These are phyloP conservation scores for Cenchrus fungigraminus DNA, from an alignment of 176 grass and related monocot genomes.

Conservation along the genomic window DNA sequence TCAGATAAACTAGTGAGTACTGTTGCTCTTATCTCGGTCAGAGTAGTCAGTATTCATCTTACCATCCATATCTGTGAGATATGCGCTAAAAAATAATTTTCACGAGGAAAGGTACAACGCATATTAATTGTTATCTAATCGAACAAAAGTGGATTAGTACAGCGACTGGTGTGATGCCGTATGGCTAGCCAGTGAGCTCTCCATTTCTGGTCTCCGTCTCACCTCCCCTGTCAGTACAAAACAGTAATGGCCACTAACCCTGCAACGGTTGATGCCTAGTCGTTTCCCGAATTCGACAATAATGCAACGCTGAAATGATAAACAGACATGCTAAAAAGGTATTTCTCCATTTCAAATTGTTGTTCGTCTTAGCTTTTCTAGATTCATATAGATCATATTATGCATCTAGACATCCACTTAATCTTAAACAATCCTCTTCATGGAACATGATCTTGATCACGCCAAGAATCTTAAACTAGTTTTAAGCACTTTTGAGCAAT, in stretches of 20 bases:
- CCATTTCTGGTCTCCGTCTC: background rate
- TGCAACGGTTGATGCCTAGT: background rate
- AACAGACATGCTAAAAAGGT: background rate
- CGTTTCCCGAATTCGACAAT: background rate
- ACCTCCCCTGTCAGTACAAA: background rate
- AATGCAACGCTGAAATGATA: background rate
- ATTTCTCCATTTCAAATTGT: too few relatives aligned
- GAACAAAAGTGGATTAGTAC: background rate
- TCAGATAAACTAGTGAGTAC: too few relatives aligned
- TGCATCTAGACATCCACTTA: too few relatives aligned
- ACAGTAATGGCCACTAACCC: conserved; percentile 8
- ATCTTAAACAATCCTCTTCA: too few relatives aligned
- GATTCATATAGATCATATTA: too few relatives aligned
- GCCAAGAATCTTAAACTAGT: too few relatives aligned
- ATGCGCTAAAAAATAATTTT: background rate
- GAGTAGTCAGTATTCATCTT: background rate
- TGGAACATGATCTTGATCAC: too few relatives aligned
- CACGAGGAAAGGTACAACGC: background rate
- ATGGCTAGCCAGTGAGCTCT: background rate
- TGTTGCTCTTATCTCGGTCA: background rate
- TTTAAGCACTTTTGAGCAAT: too few relatives aligned
- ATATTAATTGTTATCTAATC: background rate
- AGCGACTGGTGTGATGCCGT: conserved; percentile 15
- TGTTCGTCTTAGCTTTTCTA: too few relatives aligned
- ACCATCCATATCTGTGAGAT: background rate